These are phyloP conservation scores for Infundibulicybe gibba DNA, from an alignment of 768 basidiomycete genomes.

Conservation along the genomic window DNA sequence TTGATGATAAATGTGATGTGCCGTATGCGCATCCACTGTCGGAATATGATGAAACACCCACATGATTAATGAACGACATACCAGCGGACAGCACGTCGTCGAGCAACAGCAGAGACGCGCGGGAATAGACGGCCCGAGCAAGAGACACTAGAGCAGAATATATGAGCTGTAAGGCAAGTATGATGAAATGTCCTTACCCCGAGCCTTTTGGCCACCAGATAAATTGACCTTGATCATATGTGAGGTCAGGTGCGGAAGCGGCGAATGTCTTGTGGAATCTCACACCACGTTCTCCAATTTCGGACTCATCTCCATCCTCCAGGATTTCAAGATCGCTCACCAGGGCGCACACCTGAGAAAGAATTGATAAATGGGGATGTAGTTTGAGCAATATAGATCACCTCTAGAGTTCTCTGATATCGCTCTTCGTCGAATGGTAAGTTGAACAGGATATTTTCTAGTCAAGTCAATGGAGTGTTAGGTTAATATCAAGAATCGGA, in stretches of 20 bases:
- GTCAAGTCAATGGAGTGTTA: slow-evolving; percentile 3
- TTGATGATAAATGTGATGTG: slow-evolving; percentile 79
- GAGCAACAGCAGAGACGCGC: slow-evolving; percentile 75
- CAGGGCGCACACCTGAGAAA: slow-evolving; percentile 55
- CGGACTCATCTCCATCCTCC: slow-evolving; percentile 85
- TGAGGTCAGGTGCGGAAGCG: not conserved
- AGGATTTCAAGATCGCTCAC: slow-evolving; percentile 74
- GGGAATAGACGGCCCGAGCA: slow-evolving; percentile 86
- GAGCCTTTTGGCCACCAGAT: slow-evolving; percentile 64
- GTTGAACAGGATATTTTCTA: slow-evolving; percentile 68
- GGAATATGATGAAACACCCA: not conserved
- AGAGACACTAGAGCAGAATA: slow-evolving; percentile 48
- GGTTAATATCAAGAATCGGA: not conserved
- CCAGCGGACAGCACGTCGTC: slow-evolving; percentile 76
- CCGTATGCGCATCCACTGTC: slow-evolving; percentile 88
- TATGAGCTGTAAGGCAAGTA: not conserved
- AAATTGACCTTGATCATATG: slow-evolving; percentile 35
- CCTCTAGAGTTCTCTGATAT: slow-evolving; percentile 76
- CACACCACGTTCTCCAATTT: slow-evolving; percentile 86
- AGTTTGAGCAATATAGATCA: slow-evolving; percentile 34
- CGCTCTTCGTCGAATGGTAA: slow-evolving; percentile 67
- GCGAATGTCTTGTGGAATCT: slow-evolving; percentile 13
- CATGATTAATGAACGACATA: slow-evolving; percentile 13
- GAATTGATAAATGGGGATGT: slow-evolving; percentile 12
- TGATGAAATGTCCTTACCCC: slow-evolving; percentile 41